Evolutionary conservation across 805 yeast genomes (phyloP).

Genomic region (Suhomyces kilbournensis): DNA sequence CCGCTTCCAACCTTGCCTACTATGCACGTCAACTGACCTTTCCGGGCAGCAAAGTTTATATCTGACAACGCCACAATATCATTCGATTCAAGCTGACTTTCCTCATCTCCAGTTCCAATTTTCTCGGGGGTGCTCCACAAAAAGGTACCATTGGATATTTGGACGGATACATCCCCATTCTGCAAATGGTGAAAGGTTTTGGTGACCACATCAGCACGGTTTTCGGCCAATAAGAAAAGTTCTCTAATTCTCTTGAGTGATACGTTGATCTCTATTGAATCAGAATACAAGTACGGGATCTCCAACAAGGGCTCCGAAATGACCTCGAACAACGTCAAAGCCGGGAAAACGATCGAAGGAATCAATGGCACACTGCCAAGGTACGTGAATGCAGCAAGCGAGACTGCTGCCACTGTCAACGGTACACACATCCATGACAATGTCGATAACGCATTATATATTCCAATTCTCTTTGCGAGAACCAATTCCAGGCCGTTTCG

Average conservation of each 20-base stretch:
- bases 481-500: constrained; percentile 59
- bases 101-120: constrained; percentile 10
- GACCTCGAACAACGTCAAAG: constrained; percentile 57
- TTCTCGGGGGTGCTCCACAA: constrained; percentile 35
- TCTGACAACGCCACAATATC: constrained; percentile 36
- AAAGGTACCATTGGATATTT: constrained; percentile 50
- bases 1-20: constrained; percentile 72
- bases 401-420: constrained; percentile 58
- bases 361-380: constrained; percentile 49
- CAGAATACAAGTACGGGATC: constrained; percentile 55
- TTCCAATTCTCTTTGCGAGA: constrained; percentile 49
- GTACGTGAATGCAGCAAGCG: constrained; percentile 53
- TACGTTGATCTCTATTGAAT: constrained; percentile 55
- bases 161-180: constrained; percentile 36
- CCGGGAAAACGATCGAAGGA: constrained; percentile 69
- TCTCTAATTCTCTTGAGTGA: constrained; percentile 52
- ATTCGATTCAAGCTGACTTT: constrained; percentile 12
- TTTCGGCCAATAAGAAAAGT: constrained; percentile 41
- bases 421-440: constrained; percentile 68
- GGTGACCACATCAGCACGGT: constrained; percentile 21
- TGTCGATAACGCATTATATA: constrained; percentile 39
- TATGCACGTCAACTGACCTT: constrained; percentile 55
- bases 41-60: constrained; percentile 48
- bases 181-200: constrained; percentile 13
- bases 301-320: constrained; percentile 56